Base-by-base conservation (phyloP, 305 asterid genomes). In the Fraxinus velutina region DNA sequence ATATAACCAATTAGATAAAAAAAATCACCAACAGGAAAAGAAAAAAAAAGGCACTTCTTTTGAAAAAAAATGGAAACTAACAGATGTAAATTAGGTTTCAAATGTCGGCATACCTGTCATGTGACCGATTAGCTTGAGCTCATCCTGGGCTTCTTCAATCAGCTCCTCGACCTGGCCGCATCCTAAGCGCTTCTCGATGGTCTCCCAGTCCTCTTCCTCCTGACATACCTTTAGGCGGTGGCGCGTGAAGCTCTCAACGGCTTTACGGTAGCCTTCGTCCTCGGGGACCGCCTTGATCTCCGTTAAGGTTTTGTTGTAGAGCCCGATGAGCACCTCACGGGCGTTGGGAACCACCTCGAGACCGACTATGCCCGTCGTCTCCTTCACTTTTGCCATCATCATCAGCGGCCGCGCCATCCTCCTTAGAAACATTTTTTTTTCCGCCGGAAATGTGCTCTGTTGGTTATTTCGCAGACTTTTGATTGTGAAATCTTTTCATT, bases 151-250 rank as follows among this genome's bases (percentile, higher is more conserved):
- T 85, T 96, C 99, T 83, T 96, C 99, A 75, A 96, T 92, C 82
- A 96, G 86, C 90, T 96, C 99, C 82, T 96, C 98, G 27, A 96
- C 99, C 93, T 94, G 99, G 36, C 99, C 98, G 32, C 97, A 94
- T 34, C 95, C 98, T 52, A 96, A 88, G 22, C 85, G 93, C 72
- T 89, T 92, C 93, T 94, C 99, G 88, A 96, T 96, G 74, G 73
- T 12, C 80, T 96, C 98, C 96, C 96, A 96, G 79, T 96, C 97
- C 85, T 87, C 88, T 88, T 92, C 99, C 90, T 94, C 99, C 88
- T 87, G 81, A 75, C 99, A 96, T 32, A 93, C 98, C 78, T 83
- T 81, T 84, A 96, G 88, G 0, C 99, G 96, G 79, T 92, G 97
- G 88, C 91, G 82, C 50, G 99, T 96, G 94, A 96, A 95, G 87